Evolutionary conservation across 306 rosid species (phyloP).

Genomic region (Pterocarpus macrocarpus): DNA sequence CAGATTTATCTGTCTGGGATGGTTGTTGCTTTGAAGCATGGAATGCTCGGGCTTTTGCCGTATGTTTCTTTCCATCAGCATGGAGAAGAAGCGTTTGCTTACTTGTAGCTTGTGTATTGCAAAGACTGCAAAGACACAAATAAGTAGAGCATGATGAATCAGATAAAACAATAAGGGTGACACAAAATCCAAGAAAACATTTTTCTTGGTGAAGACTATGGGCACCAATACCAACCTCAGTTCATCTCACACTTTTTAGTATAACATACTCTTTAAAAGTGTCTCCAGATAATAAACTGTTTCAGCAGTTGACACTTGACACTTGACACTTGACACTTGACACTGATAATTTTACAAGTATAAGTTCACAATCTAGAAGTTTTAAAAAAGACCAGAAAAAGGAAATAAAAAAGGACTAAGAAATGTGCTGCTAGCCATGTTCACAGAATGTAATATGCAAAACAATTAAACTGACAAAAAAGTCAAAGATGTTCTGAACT

Average conservation of each 20-base stretch:
- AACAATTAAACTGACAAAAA: conserved; percentile 27
- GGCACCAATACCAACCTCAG: conserved; percentile 4
- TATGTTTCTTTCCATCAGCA: conserved; percentile 98
- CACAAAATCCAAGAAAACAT: conserved; percentile 1
- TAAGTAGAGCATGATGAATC: conserved; percentile 15
- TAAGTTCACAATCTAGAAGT: not conserved
- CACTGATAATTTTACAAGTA: not conserved
- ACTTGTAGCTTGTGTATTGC: conserved; percentile 88
- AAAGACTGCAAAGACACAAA: conserved; percentile 70
- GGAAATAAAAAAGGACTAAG: not conserved
- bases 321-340: not conserved
- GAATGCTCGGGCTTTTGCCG: conserved; percentile 81
- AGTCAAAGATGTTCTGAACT: not conserved
- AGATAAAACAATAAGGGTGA: conserved; percentile 17
- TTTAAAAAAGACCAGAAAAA: not conserved
- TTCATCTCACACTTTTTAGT: conserved; percentile 1
- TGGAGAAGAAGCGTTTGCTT: conserved; percentile 89
- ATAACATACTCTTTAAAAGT: not conserved
- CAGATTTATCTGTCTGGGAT: conserved; percentile 53
- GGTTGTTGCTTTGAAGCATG: conserved; percentile 70
- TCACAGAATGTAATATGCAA: not conserved
- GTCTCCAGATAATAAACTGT: conserved; percentile 5
- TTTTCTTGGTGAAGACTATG: not conserved
- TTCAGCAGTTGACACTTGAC: not conserved
- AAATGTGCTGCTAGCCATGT: not conserved